phyloP scores from a whole-genome alignment of 139 green algal species.

The Tetradesmus lagerheimii region DNA sequence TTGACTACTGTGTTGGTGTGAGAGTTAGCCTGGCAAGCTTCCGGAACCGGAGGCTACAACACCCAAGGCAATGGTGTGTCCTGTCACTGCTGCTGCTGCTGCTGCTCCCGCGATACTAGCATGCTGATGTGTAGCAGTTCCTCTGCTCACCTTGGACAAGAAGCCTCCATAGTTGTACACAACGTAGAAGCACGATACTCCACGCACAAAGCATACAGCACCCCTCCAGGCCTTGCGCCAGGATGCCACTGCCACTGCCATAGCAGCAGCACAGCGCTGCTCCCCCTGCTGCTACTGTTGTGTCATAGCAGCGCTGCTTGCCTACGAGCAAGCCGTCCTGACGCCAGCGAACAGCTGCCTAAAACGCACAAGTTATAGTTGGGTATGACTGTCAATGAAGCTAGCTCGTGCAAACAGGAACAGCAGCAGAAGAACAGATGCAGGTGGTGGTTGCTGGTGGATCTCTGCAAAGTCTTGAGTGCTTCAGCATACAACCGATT shows the following conservation, averaged over 20 bases:
- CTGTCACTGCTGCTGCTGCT: not conserved
- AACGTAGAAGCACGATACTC: conserved; percentile 30
- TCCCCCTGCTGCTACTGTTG: not conserved
- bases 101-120: not conserved
- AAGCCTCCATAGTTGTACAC: conserved; percentile 44
- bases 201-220: not conserved
- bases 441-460: no score
- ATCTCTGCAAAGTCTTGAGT: no score
- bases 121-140: not conserved
- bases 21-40: no score
- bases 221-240: not conserved
- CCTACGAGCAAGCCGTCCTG: not conserved
- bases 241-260: not conserved
- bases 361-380: no score
- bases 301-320: not conserved
- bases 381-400: no score
- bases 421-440: no score
- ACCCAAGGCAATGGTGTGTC: no score
- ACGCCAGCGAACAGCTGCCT: not conserved
- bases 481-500: no score
- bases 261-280: not conserved
- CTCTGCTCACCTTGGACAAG: conserved; percentile 6
- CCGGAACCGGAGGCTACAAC: no score
- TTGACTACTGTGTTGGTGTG: no score
- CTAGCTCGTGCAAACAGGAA: no score